Evolutionary conservation across 352 stramenopile genomes (phyloP), one percentile per base, ranked within the genome.

Genomic region (Globisporangium yorkense): DNA sequence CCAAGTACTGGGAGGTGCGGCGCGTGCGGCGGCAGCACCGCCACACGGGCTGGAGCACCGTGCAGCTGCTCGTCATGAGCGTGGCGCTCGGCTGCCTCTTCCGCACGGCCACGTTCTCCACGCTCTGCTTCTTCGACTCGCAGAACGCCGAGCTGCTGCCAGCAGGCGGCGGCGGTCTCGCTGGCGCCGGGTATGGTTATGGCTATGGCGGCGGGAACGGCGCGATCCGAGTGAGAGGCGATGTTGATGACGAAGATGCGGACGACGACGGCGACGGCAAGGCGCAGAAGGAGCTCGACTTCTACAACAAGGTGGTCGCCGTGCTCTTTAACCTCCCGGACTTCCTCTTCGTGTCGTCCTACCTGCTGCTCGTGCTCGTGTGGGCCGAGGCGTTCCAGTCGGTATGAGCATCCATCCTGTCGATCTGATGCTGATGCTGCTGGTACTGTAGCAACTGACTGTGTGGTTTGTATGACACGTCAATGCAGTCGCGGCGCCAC

Each of bases 281-380:
- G 9, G 59, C 68, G n/a, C 68, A 87, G 57, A 67, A 70, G 9
- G 84, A 94, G 61, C 72, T 94, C 6, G 80, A 92, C 50, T 94
- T 94, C 43, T 94, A 94, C 80, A 94, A 94, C 77, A 92, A 94
- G 64, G 84, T 94, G 24, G 84, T 94, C 49, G 84, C 84, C 5
- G 84, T 97, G 65, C 76, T 97, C 6, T 97, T 97, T 70, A 94
- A 97, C 57, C 59, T 97, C 50, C 89, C 89, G n/a, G 89, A 97
- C 61, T 97, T 96, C 59, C 70, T 95, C 18, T 95, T 94, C 53
- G 82, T 97, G 45, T 96, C 85, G 49, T 94, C 87, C 7, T 97
- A 96, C 65, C 67, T 95, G 48, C 66, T 97, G 57, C 68, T 97
- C n/a, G 85, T 96, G 46, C 63, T 97, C 20, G 84, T 97, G 20